These are phyloP conservation scores for Microsporum ferrugineum DNA, from an alignment of 2,329 filamentous ascomycete species.

Conservation along the genomic window DNA sequence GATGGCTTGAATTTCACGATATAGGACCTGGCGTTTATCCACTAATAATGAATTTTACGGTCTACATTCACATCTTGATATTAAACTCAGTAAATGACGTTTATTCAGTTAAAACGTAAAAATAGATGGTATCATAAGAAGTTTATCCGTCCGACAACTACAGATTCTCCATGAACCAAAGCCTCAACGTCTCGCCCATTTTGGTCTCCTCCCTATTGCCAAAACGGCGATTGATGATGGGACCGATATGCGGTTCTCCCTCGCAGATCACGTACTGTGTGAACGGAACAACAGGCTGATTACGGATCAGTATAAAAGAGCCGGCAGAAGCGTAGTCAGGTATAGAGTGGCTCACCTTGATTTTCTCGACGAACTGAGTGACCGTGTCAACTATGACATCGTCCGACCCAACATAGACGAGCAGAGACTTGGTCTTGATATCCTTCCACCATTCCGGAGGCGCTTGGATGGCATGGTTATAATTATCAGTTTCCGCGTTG, in stretches of 20 bases:
- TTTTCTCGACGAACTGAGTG: conserved; percentile 37
- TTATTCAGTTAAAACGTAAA: neutral
- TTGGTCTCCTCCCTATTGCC: conserved; percentile 27
- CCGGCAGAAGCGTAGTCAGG: neutral
- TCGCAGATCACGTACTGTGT: conserved; percentile 28
- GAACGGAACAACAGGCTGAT: conserved; percentile 19
- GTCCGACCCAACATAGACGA: conserved; percentile 44
- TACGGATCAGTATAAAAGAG: neutral
- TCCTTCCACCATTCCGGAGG: conserved; percentile 43
- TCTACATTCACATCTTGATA: neutral
- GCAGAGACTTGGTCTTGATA: conserved; percentile 38
- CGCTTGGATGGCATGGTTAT: conserved; percentile 43
- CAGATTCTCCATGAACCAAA: conserved; percentile 21
- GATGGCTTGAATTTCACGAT: conserved; percentile 12
- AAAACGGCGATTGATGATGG: conserved; percentile 31
- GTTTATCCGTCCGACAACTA: conserved; percentile 3
- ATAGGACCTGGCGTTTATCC: neutral
- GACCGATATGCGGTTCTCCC: conserved; percentile 33
- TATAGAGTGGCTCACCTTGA: conserved; percentile 31
- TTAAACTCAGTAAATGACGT: too few species aligned
- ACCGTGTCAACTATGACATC: conserved; percentile 49
- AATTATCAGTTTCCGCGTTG: conserved; percentile 34
- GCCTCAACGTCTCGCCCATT: conserved; percentile 30
- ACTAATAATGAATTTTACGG: conserved; percentile 1
- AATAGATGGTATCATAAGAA: neutral